phyloP scores from a whole-genome alignment of 2,329 filamentous ascomycete species.

The Aspergillus tanneri region DNA sequence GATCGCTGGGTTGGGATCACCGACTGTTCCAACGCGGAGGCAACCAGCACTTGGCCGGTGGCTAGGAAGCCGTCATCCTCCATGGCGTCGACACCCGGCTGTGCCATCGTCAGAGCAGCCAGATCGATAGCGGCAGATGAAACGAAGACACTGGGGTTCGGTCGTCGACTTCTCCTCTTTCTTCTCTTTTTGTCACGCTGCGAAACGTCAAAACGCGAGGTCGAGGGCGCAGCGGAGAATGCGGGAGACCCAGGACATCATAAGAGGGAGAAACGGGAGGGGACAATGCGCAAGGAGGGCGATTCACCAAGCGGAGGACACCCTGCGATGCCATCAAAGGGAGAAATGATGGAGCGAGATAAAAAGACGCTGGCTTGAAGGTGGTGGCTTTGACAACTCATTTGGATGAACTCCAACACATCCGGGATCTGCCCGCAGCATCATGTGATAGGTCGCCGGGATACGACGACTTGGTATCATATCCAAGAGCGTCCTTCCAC shows the following conservation, averaged over 20 bases:
- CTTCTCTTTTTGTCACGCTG: conserved; percentile 1
- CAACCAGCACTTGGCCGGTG: conserved; percentile 23
- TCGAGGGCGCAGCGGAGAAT: conserved; percentile 29
- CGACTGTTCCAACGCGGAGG: conserved; percentile 26
- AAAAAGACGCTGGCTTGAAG: conserved; percentile 9
- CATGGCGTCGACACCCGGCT: conserved; percentile 6
- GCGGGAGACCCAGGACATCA: conserved; percentile 33
- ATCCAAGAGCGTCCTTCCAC: no score
- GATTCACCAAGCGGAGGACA: conserved; percentile 27
- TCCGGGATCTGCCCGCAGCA: conserved; percentile 18
- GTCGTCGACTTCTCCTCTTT: conserved; percentile 5
- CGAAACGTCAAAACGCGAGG: conserved; percentile 28
- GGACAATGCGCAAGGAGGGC: conserved; percentile 21
- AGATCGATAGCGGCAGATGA: conserved; percentile 18
- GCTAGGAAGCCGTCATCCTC: conserved; percentile 9
- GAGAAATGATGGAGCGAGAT: conserved; percentile 6
- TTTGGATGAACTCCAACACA: conserved; percentile 20
- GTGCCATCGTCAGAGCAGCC: conserved; percentile 13
- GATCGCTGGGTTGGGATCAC: conserved; percentile 26
- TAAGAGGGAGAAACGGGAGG: conserved; percentile 25
- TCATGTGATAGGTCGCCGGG: conserved; percentile 28
- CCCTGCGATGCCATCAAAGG: conserved; percentile 30
- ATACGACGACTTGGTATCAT: no score
- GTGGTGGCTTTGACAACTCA: conserved; percentile 26
- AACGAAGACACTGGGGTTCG: conserved; percentile 7